phyloP scores from a whole-genome alignment of 2,329 filamentous ascomycete species.

The Colletotrichum sidae region DNA sequence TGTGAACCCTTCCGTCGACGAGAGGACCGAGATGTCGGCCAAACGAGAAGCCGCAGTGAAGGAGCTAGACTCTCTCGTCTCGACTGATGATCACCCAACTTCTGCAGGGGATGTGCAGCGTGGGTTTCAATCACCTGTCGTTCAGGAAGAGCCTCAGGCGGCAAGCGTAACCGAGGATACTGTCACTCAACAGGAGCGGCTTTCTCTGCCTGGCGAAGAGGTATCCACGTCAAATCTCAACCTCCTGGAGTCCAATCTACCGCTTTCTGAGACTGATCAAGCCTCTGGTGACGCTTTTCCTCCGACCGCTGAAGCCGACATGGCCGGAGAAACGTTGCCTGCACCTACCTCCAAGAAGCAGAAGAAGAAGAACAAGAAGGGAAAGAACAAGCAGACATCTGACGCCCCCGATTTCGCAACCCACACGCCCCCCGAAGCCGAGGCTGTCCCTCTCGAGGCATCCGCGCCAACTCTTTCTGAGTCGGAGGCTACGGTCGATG shows the following conservation, averaged over 20 bases:
- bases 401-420: slow-evolving; percentile 17
- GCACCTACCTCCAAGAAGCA: slow-evolving; percentile 39
- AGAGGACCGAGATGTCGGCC: too few species aligned
- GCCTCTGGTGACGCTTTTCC: not conserved
- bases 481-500: too few species aligned
- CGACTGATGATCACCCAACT: too few species aligned
- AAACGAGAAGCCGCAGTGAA: too few species aligned
- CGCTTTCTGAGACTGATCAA: slow-evolving; percentile 1
- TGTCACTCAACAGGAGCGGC: not conserved
- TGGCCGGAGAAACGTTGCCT: slow-evolving; percentile 7
- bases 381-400: slow-evolving; percentile 32
- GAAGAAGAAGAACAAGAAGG: slow-evolving; percentile 40
- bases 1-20: too few species aligned
- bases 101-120: too few species aligned
- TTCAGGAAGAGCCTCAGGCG: too few species aligned
- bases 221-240: not conserved
- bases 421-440: slow-evolving; percentile 23
- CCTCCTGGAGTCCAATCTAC: not conserved
- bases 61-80: too few species aligned
- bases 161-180: not conserved
- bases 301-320: not conserved
- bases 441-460: not conserved
- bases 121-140: too few species aligned
- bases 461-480: not conserved
- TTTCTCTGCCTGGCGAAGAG: not conserved